A percentile compares a stretch with the other conserved stretches of the same genome.
Evolutionary conservation across 495 filamentous ascomycete species (phyloP).

Genomic region (Aspergillus panamensis): DNA sequence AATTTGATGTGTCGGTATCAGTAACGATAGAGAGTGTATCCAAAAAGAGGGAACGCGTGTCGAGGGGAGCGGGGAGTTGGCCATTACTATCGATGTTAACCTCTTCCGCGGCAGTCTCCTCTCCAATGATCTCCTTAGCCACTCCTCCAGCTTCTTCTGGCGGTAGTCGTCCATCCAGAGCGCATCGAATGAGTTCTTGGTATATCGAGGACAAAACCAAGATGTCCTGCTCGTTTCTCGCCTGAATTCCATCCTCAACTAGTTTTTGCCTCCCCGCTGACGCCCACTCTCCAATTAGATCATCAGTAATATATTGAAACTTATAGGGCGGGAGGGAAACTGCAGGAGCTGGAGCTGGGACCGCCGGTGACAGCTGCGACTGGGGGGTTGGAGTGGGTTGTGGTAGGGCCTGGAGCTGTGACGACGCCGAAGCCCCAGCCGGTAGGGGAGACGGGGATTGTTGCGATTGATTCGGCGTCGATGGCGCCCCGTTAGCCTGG

Average conservation of each 20-base stretch:
- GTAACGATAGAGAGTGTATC: constrained; percentile 75
- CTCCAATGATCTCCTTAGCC: constrained; percentile 70
- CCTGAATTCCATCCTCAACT: constrained; percentile 46
- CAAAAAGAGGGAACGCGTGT: constrained; percentile 70
- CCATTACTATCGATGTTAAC: constrained; percentile 32
- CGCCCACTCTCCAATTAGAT: constrained; percentile 47
- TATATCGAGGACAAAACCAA: constrained; percentile 66
- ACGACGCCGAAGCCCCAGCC: constrained; percentile 17
- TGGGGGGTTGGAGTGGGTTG: constrained; percentile 22
- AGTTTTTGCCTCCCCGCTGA: constrained; percentile 44
- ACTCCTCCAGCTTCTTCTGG: constrained; percentile 65
- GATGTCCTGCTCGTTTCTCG: constrained; percentile 61
- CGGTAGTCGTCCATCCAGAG: constrained; percentile 62
- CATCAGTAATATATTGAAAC: constrained; percentile 57
- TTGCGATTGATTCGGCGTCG: constrained; percentile 17
- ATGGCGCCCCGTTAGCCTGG: constrained; percentile 26
- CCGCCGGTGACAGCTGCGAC: constrained; percentile 19
- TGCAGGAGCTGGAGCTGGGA: constrained; percentile 21
- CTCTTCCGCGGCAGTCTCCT: constrained; percentile 45
- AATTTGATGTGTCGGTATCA: constrained; percentile 54
- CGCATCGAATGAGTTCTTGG: constrained; percentile 77
- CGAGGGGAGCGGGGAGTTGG: constrained; percentile 39
- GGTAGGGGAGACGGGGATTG: constrained; percentile 29
- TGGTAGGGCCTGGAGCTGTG: constrained; percentile 8
- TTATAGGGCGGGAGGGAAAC: constrained; percentile 39